Conservation (phyloP, 2,329 filamentous ascomycete genomes). For the Botrytis sinoallii region DNA sequence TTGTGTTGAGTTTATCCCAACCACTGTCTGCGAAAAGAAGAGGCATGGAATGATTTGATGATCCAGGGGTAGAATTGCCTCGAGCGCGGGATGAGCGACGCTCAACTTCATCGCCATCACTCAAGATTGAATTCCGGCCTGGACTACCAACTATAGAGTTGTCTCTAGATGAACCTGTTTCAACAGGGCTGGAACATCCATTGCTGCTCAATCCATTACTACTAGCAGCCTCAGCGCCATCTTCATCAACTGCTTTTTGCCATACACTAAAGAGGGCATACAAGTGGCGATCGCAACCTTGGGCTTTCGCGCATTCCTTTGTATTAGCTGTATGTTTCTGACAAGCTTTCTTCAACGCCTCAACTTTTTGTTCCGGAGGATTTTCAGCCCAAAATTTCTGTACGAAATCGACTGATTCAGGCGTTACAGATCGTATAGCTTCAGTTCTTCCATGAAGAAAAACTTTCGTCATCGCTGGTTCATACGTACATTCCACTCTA, state of each 20-base stretch:
- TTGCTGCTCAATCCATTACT: slow-evolving; percentile 47
- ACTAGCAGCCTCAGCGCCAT: slow-evolving; percentile 52
- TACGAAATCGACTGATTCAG: slow-evolving; percentile 82
- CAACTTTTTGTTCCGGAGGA: slow-evolving; percentile 76
- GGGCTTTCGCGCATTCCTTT: slow-evolving; percentile 79
- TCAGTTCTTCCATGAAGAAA: slow-evolving; percentile 94
- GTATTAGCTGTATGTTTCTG: slow-evolving; percentile 78
- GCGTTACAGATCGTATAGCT: slow-evolving; percentile 81
- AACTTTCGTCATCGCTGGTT: slow-evolving; percentile 96
- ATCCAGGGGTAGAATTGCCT: slow-evolving; percentile 53
- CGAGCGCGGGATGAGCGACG: slow-evolving; percentile 39
- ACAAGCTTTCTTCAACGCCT: slow-evolving; percentile 78
- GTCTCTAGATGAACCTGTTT: slow-evolving; percentile 49
- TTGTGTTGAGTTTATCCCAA: slow-evolving; percentile 94
- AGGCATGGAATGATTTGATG: slow-evolving; percentile 57
- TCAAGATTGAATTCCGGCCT: slow-evolving; percentile 49
- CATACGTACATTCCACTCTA: slow-evolving; percentile 89
- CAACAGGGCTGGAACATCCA: slow-evolving; percentile 57
- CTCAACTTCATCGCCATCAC: slow-evolving; percentile 28
- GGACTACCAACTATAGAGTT: slow-evolving; percentile 52
- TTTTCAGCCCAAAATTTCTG: slow-evolving; percentile 94
- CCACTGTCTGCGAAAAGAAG: slow-evolving; percentile 81
- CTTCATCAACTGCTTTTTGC: slow-evolving; percentile 83
- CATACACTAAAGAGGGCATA: slow-evolving; percentile 94
- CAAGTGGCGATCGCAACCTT: slow-evolving; percentile 88